Conservation (phyloP, 441 rosid species). For the Brassica hybrid region DNA sequence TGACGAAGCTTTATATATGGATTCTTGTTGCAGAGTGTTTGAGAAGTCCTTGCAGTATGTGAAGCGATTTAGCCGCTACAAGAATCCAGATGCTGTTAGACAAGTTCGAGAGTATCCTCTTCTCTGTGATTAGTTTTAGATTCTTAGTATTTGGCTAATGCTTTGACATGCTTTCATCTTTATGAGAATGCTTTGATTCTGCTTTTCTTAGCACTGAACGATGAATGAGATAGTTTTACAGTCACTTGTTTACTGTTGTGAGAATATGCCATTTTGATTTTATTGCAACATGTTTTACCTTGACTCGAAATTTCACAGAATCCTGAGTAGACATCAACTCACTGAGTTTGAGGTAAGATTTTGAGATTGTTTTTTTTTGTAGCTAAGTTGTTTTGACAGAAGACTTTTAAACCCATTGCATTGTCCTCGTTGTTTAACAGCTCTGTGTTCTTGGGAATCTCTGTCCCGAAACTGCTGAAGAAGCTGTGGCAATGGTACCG, state of each 20-base stretch:
- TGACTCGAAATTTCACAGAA: conserved; percentile 61
- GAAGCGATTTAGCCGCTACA: too few species aligned
- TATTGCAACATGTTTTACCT: conserved; percentile 44
- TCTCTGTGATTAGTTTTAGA: too few species aligned
- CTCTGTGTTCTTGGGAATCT: conserved; percentile 97
- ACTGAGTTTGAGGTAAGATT: too few species aligned
- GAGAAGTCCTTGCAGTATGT: too few species aligned
- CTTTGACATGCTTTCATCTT: conserved; percentile 10
- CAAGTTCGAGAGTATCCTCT: too few species aligned
- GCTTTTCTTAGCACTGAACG: neutral
- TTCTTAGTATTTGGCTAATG: neutral
- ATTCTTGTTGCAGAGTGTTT: too few species aligned
- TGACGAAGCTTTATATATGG: too few species aligned
- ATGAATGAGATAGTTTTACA: neutral
- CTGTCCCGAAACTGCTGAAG: too few species aligned
- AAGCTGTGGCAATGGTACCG: conserved; percentile 94
- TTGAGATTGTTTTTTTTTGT: neutral
- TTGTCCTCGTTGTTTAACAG: conserved; percentile 48
- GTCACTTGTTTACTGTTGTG: neutral
- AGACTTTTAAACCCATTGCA: neutral
- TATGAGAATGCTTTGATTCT: neutral
- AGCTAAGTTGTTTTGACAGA: neutral
- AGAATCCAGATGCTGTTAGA: too few species aligned
- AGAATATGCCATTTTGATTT: neutral
- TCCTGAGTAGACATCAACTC: conserved; percentile 81